These are phyloP conservation scores for Cyberlindnera subsufficiens DNA, from an alignment of 805 yeast species.

Conservation along the genomic window DNA sequence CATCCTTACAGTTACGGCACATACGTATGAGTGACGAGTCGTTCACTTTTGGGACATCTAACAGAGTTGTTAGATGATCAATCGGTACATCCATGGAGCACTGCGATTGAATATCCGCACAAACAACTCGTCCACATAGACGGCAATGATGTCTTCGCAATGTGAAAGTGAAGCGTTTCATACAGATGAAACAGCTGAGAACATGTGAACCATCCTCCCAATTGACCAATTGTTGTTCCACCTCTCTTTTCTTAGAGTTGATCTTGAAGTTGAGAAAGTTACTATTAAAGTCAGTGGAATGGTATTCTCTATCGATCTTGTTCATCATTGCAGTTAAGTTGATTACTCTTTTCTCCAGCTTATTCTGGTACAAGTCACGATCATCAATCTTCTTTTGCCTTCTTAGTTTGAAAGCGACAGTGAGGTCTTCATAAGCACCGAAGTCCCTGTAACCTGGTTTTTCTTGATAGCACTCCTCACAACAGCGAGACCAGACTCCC, in stretches of 20 bases:
- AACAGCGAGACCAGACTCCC: constrained; percentile 70
- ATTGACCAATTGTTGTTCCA: constrained; percentile 44
- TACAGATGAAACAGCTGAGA: constrained; percentile 59
- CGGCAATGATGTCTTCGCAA: constrained; percentile 87
- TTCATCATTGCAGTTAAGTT: constrained; percentile 32
- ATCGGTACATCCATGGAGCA: constrained; percentile 76
- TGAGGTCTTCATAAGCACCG: constrained; percentile 42
- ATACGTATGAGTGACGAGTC: constrained; percentile 41
- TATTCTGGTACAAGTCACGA: constrained; percentile 45
- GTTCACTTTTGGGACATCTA: constrained; percentile 17
- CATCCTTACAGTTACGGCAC: constrained; percentile 65
- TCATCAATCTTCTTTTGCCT: constrained; percentile 43
- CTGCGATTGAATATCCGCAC: constrained; percentile 54
- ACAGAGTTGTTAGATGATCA: constrained; percentile 13
- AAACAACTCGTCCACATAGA: constrained; percentile 76
- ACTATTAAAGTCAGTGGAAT: constrained; percentile 13
- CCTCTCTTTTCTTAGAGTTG: constrained; percentile 26
- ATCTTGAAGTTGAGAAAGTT: constrained; percentile 22
- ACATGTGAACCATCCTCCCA: constrained; percentile 60
- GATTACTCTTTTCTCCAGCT: constrained; percentile 55
- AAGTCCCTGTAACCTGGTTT: constrained; percentile 48
- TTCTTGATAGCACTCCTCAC: constrained; percentile 50
- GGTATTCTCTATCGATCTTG: constrained; percentile 20
- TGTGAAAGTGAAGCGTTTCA: constrained; percentile 46
- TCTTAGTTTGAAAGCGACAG: constrained; percentile 32